Evolutionary conservation across 1,284 basidiomycete genomes (phyloP).

Genomic region (Neolentinus lepideus): DNA sequence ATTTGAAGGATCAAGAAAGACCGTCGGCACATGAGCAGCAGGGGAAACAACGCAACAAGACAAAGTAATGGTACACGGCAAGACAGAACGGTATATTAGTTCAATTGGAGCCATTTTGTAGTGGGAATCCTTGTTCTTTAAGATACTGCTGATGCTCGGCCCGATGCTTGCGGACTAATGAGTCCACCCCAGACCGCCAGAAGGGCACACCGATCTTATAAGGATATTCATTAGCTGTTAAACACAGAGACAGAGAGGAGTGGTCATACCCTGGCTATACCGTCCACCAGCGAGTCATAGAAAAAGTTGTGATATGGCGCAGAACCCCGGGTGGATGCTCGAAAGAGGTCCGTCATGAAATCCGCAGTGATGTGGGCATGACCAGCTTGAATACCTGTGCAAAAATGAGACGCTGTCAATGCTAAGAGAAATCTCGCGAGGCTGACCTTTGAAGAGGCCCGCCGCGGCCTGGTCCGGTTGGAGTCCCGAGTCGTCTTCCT

Average conservation of each 20-base stretch:
- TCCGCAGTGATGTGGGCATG: slow-evolving; percentile 76
- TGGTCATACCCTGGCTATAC: slow-evolving; percentile 38
- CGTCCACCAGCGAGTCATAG: slow-evolving; percentile 40
- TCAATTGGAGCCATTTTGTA: neutral
- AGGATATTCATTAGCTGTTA: neutral
- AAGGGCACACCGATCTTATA: neutral
- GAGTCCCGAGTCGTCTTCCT: slow-evolving; percentile 67
- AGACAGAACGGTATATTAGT: no score
- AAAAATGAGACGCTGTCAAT: neutral
- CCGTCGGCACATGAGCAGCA: neutral
- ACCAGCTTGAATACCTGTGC: slow-evolving; percentile 63
- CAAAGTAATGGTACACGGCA: no score
- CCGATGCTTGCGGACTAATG: neutral
- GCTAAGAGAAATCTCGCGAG: slow-evolving; percentile 4
- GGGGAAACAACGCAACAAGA: neutral
- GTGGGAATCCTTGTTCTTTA: neutral
- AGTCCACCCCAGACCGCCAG: neutral
- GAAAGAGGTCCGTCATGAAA: slow-evolving; percentile 62
- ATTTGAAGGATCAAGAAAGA: no score
- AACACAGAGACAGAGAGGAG: neutral
- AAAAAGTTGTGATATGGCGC: slow-evolving; percentile 59
- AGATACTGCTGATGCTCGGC: neutral
- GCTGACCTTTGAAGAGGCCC: slow-evolving; percentile 56
- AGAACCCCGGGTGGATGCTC: slow-evolving; percentile 61
- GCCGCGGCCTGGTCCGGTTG: slow-evolving; percentile 64